Conservation (phyloP, 805 yeast genomes). For the Cyberlindnera galapagoensis region DNA sequence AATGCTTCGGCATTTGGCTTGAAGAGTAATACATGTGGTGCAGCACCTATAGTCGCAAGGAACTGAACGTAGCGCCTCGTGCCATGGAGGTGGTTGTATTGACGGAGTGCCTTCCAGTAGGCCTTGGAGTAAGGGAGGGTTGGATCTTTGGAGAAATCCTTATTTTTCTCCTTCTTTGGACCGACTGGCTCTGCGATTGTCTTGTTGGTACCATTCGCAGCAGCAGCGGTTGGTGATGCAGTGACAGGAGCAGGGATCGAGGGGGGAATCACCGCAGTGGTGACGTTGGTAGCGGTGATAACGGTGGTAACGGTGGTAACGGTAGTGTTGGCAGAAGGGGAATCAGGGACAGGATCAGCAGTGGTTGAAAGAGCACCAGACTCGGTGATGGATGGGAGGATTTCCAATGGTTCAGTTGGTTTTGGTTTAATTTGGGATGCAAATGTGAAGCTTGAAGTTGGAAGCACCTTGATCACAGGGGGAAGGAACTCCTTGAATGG, state of each 20-base stretch:
- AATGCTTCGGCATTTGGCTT: slow-evolving; percentile 1
- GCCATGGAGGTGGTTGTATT: slow-evolving; percentile 6
- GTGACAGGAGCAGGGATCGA: neutral
- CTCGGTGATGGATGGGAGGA: too few species aligned
- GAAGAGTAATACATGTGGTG: slow-evolving; percentile 10
- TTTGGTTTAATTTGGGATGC: neutral
- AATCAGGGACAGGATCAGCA: too few species aligned
- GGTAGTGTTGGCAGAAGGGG: too few species aligned
- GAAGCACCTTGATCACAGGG: neutral
- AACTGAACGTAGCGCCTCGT: slow-evolving; percentile 13
- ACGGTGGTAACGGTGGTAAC: too few species aligned
- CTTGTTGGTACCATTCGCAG: neutral
- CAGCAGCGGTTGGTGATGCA: neutral
- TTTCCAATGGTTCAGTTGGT: too few species aligned
- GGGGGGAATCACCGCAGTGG: too few species aligned
- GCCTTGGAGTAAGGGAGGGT: slow-evolving; percentile 4
- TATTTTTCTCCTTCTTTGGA: neutral
- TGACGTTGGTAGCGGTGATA: too few species aligned
- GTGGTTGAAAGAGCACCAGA: neutral
- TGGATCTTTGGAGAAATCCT: slow-evolving; percentile 3
- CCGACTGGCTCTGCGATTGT: neutral
- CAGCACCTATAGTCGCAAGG: slow-evolving; percentile 9
- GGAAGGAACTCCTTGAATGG: neutral
- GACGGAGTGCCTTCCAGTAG: slow-evolving; percentile 3
- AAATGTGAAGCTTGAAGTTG: neutral